Percentiles rank a stretch among this genome's conserved stretches.
Evolutionary conservation across 495 filamentous ascomycete species (phyloP).

Genomic region (Thermothielavioides terrestris): DNA sequence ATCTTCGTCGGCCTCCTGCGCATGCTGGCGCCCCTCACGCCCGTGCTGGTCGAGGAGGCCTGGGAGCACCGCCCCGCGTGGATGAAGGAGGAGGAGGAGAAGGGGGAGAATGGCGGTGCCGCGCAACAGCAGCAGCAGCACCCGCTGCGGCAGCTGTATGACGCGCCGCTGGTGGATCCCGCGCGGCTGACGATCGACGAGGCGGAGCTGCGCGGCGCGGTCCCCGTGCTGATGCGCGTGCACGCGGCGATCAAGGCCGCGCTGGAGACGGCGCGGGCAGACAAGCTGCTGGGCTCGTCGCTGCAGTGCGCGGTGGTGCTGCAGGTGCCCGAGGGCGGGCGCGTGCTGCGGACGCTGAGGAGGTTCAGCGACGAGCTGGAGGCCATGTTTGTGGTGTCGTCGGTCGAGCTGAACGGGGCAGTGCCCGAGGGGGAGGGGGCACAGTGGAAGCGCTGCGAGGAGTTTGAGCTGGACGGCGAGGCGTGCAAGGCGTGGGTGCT

Average conservation of each 20-base stretch:
- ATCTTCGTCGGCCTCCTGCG: constrained; percentile 63
- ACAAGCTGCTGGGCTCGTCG: constrained; percentile 63
- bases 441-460: constrained; percentile 48
- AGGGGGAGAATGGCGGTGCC: constrained; percentile 19
- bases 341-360: constrained; percentile 35
- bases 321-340: constrained; percentile 22
- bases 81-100: constrained; percentile 45
- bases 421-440: constrained; percentile 29
- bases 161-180: constrained; percentile 29
- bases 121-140: too few species aligned
- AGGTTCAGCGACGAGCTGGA: constrained; percentile 56
- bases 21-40: constrained; percentile 73
- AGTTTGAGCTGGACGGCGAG: constrained; percentile 44
- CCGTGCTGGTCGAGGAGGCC: constrained; percentile 77
- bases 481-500: constrained; percentile 52
- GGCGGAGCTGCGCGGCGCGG: constrained; percentile 33
- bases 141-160: constrained; percentile 37
- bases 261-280: constrained; percentile 56
- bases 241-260: constrained; percentile 56
- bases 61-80: constrained; percentile 66
- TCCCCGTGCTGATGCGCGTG: constrained; percentile 49
- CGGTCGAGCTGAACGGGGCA: constrained; percentile 41
- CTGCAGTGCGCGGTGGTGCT: constrained; percentile 61
- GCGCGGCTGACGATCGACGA: constrained; percentile 24
- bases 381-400: constrained; percentile 68